These are phyloP conservation scores for Monosporascus sp. DNA, from an alignment of 2,329 filamentous ascomycete species.

Conservation along the genomic window DNA sequence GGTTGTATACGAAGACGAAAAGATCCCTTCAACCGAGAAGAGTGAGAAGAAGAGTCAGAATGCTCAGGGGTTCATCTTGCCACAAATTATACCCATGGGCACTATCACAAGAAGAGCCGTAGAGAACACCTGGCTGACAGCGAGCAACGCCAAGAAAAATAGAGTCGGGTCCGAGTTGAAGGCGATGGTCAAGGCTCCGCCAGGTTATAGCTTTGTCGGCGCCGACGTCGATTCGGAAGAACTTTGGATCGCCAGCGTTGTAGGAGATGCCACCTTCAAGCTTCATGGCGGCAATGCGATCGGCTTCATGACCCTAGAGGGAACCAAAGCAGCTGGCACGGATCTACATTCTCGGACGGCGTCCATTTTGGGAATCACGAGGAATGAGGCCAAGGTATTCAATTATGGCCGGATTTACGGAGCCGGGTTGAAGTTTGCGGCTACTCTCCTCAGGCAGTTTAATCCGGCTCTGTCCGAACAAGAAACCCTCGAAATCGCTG, in stretches of 20 bases:
- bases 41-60: conserved; percentile 16
- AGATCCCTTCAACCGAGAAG: conserved; percentile 19
- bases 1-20: conserved; percentile 77
- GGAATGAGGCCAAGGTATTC: conserved; percentile 95
- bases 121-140: conserved; percentile 97
- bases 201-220: conserved; percentile 89
- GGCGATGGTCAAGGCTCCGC: conserved; percentile 88
- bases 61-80: conserved; percentile 74
- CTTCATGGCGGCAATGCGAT: conserved; percentile 95
- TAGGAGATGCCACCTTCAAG: conserved; percentile 91
- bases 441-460: conserved; percentile 86
- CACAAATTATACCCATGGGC: conserved; percentile 96
- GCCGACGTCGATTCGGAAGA: conserved; percentile 97
- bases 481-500: conserved; percentile 70
- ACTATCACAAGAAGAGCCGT: conserved; percentile 92
- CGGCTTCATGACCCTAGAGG: conserved; percentile 98
- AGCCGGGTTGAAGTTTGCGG: conserved; percentile 91
- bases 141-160: conserved; percentile 93
- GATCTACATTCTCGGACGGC: conserved; percentile 94
- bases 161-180: conserved; percentile 95
- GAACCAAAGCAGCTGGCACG: conserved; percentile 87
- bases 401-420: conserved; percentile 99
- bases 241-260: conserved; percentile 93
- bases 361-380: conserved; percentile 82
- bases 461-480: conserved; percentile 77